Base-by-base conservation (phyloP, 495 filamentous ascomycete species). In the Margaritispora aquatica region DNA sequence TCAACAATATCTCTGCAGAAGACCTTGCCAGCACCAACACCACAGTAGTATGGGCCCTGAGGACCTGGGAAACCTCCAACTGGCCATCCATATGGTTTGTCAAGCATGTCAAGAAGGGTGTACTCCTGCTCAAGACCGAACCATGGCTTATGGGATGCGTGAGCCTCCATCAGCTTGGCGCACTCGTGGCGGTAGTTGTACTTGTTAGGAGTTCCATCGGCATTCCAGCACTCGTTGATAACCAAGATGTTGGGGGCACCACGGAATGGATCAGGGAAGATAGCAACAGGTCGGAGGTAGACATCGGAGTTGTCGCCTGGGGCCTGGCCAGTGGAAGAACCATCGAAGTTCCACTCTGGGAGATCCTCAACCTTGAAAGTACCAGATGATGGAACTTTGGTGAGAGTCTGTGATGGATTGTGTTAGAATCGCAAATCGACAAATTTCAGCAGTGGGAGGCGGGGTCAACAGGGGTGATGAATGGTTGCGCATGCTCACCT, bases 111-210 rank as follows among this genome's bases (percentile, higher is more conserved):
- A 67, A 97, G 90, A 46, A 96, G 84, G 41, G 92, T 96, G 79
- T 96, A 92, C 73, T 97, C 95, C 71, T 98, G 94, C 81, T 98
- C 94, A 19, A 98, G 87, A 80, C 94, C 94, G 74, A 97, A 98
- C 94, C 92, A 97, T 69, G 92, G 92, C 73, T 87, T 76, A 71
- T 92, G 87, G 61, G 84, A 78, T 68, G 84, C 84, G 73, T 98
- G 80, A 55, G 86, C 86, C 75, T 89, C 84, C 92, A 97, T 96
- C 68, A 96, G 76, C 69, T 90, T 87, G 69, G 80, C 83, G 66
- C 85, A 86, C 64, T 95, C 92, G 68, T 95, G 89, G 62, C 94
- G 90, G 88, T 88, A 86, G 84, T 97, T 98, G 88, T 84, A 97
- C 76, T 94, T 93, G 86, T 98, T 98, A 74, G 94, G 94, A 66